Evolutionary conservation across 176 grass and related monocot genomes (phyloP), one percentile per base, ranked within the genome.

Genomic region (Miscanthus lutarioriparius): DNA sequence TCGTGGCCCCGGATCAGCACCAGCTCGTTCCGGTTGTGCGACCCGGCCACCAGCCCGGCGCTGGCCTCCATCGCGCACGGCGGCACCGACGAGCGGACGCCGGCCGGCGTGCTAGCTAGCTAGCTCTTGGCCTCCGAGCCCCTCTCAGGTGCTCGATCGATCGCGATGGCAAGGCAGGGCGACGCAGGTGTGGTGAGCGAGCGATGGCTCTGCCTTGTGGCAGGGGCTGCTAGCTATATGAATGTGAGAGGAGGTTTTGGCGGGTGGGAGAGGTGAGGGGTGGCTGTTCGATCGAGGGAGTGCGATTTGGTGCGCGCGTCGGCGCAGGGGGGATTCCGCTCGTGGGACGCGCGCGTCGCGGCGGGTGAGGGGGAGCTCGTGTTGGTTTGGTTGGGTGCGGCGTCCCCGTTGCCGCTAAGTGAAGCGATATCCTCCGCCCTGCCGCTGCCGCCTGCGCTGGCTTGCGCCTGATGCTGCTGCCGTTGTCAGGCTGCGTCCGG

Each of bases 11-110:
- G 90, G 93, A 99, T 99, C 9, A 94, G 89, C 61, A 99, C 97
- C 66, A 99, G 93, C 91, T 99, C 97, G 75, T 99, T 95, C 56
- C 93, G 88, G 93, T 95, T 95, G 88, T 95, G 93, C 80, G 93
- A 95, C 25, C 93, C 93, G 88, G 93, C 93, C 66, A 95, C 93
- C 79, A 95, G 72, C 80, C 93, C 93, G 27, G 93, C 88, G 80
- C 93, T 92, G 72, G 93, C 93, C 86, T 95, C 93, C 93, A 92
- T 95, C 65, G 39, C 28, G 23, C 8, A 8, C 39, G 8, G 8
- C 39, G 6, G 3, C 15, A 5, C 12, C 37, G 9, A 11, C 25
- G 43, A 8, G 25, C 16, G 26, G 28, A 16, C 13, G 70, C 26
- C 23, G 20, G 40, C 25, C 40, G 43, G 6, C 26, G 72, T 9